Base-by-base conservation (phyloP, 192 early-diverging fungal species). In the Coemansia sp. region DNA sequence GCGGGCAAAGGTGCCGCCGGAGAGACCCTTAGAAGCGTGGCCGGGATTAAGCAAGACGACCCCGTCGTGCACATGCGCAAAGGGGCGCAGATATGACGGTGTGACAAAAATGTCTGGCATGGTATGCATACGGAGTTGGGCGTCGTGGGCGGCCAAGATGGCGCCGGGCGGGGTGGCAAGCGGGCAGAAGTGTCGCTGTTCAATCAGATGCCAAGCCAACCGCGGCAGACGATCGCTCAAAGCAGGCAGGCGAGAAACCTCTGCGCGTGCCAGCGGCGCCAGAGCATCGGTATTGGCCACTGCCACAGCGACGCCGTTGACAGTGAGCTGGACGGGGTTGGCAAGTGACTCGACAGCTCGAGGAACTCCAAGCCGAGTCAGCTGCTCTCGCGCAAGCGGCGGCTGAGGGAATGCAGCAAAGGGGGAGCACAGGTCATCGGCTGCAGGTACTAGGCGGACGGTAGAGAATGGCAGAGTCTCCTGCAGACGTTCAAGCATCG, bases 351-450 rank as follows among this genome's bases (percentile, higher is more conserved):
- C 60, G 19, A 75, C 50, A 16, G 66, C 79, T 23, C 52, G 60
- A 0, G 74, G 74, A 7, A 76, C 67, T 55, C 65, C 73, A 32
- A 76, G 62, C 18, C 60, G 74, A 14, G 44, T 23, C 38, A 70
- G 61, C 24, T 27, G 41, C 25, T 60, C 66, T 25, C 68, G 67
- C 49, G 61, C 68, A 49, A 95, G 74, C 16, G 88, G 74, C 14
- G 96, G 96, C 65, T 98, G 96, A 7, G 96, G 96, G 58, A 93
- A 90, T 12, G 86, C 87, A 5, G 83, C 71, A 62, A 87, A 93
- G 22, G 89, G 84, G 21, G 86, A 86, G 60, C 89, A 82, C 2
- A 90, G 67, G 48, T 97, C 96, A 30, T 88, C 78, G 14, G 86
- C 72, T 24, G 90, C 89, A 0, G 96, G 95, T 7, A 96, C 82